Evolutionary conservation across 2,329 filamentous ascomycete species (phyloP).

Genomic region (Phyllosticta citriasiana): DNA sequence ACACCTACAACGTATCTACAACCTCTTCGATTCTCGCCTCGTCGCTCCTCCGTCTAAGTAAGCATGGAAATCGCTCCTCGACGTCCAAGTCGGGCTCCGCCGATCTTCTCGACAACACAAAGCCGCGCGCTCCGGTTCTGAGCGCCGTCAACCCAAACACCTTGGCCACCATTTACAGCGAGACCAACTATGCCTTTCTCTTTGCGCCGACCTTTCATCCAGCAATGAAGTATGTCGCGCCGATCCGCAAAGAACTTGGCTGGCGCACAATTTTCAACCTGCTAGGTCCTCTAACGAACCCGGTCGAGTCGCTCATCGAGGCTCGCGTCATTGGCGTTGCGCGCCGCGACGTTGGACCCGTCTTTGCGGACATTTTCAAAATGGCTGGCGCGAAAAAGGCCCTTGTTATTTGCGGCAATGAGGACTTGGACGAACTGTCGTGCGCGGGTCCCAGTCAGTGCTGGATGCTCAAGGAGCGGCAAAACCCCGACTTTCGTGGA

Average conservation of each 20-base stretch:
- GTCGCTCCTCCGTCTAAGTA: slow-evolving; percentile 73
- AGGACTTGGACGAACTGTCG: slow-evolving; percentile 91
- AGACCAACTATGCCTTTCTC: slow-evolving; percentile 86
- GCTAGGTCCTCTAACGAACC: slow-evolving; percentile 84
- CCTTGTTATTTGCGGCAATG: slow-evolving; percentile 83
- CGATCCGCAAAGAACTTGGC: slow-evolving; percentile 76
- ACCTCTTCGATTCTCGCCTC: slow-evolving; percentile 89
- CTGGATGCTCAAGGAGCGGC: slow-evolving; percentile 61
- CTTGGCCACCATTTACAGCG: slow-evolving; percentile 61
- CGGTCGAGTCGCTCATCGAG: slow-evolving; percentile 68
- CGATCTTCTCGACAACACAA: slow-evolving; percentile 72
- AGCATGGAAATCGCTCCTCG: slow-evolving; percentile 92
- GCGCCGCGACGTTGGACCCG: slow-evolving; percentile 71
- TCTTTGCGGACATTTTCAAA: slow-evolving; percentile 77
- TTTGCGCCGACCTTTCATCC: slow-evolving; percentile 96
- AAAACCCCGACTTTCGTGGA: slow-evolving; percentile 34
- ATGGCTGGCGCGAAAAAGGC: slow-evolving; percentile 72
- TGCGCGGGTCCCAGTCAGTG: slow-evolving; percentile 82
- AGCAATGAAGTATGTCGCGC: slow-evolving; percentile 81
- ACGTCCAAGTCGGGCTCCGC: slow-evolving; percentile 94
- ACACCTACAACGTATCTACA: slow-evolving; percentile 97
- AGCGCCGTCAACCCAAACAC: slow-evolving; percentile 62
- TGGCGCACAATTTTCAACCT: slow-evolving; percentile 98
- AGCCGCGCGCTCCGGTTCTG: slow-evolving; percentile 63
- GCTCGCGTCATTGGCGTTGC: slow-evolving; percentile 90